Base-by-base conservation (phyloP, 306 rosid species). In the Cicer arietinum region DNA sequence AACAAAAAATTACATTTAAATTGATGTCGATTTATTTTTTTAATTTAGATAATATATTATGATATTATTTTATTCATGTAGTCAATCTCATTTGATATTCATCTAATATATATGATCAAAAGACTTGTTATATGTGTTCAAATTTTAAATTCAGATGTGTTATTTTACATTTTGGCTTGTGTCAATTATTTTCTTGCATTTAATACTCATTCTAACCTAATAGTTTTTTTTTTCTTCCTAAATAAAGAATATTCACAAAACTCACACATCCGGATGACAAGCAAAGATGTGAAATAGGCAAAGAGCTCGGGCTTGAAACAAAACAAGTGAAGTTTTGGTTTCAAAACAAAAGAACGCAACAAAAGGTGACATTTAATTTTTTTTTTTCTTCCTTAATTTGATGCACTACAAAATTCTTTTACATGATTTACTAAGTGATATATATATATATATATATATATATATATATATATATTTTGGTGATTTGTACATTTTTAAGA, bases 321-420 rank as follows among this genome's bases (percentile, higher is more conserved):
- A 85, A 48, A 37, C 97, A 90, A 74, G 77, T 93, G 60, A 88
- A 85, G 77, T 93, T 86, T 70, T 93, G 98, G 96, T 93, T 93
- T 77, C 98, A 90, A 61, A 89, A 93, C 70, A 93, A 82, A 82
- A 85, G 96, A 59, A 89, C 90, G 10, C 91, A 86, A 12, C 63
- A 61, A 22, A 90, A 89, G 96, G 98, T 90, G 39, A 8, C 35
- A 7, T 16, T 14, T 30, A 30, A 30, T 47, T 12, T 47, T 12
- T 10, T n/a, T 63, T 63, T 11, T 1, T 14, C 16, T 14, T 14
- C 16, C 0, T 43, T 7, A 39, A 13, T 57, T 22, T 57, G 8
- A 35, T 46, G 6, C 35, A 53, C 2, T 1, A 17, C 1, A 53
- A 17, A 14, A 7, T 3, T 54, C 0, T 18, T 17, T 17, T 18